phyloP scores from a whole-genome alignment of 495 filamentous ascomycete genomes.

The Mycothermus thermophilus region DNA sequence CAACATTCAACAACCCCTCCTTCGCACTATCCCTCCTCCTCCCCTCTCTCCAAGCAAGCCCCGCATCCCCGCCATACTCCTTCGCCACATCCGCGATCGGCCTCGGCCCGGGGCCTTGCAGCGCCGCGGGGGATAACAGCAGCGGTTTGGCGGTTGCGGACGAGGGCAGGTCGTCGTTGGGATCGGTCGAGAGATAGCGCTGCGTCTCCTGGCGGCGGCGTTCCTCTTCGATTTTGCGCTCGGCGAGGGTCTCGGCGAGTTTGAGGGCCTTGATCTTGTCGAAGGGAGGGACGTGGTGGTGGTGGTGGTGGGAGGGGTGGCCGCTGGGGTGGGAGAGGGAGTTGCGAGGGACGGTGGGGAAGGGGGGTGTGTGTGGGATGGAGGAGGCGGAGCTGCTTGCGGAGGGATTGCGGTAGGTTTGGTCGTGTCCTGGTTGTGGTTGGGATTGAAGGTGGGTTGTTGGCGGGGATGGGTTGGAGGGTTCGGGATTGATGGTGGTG shows the following conservation, averaged over 20 bases:
- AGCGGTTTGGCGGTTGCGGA: too few relatives aligned
- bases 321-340: too few relatives aligned
- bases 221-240: background rate
- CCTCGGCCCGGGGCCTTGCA: conserved; percentile 30
- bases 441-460: too few relatives aligned
- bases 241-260: background rate
- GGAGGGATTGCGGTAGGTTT: too few relatives aligned
- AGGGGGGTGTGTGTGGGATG: too few relatives aligned
- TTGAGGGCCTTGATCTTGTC: background rate
- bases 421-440: too few relatives aligned
- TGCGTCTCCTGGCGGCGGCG: conserved; percentile 11
- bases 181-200: conserved; percentile 19
- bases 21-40: conserved; percentile 2
- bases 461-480: too few relatives aligned
- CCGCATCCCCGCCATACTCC: conserved; percentile 31
- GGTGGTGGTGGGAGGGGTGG: background rate
- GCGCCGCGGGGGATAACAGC: conserved; percentile 21
- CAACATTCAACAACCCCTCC: conserved; percentile 8
- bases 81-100: conserved; percentile 27
- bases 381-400: too few relatives aligned
- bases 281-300: background rate
- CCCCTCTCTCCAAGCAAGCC: background rate
- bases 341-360: too few relatives aligned
- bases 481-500: too few relatives aligned
- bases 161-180: conserved; percentile 15